Evolutionary conservation across 352 stramenopile genomes (phyloP).

Genomic region (Phytophthora gonapodyides): DNA sequence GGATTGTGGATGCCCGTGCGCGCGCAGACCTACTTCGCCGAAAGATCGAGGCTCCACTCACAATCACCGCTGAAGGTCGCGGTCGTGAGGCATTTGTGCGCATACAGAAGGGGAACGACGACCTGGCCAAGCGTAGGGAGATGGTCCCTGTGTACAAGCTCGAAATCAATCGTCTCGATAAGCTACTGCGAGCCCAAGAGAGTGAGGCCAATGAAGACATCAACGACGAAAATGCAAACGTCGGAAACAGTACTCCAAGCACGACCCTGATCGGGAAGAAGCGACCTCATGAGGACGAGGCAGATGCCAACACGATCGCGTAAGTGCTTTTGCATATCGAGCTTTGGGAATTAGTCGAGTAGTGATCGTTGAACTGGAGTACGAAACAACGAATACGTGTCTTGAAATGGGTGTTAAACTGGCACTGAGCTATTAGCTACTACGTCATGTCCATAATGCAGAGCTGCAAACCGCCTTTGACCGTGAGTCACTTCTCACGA

Average conservation of each 20-base stretch:
- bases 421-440: no score
- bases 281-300: not conserved
- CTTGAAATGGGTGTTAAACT: no score
- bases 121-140: constrained; percentile 3
- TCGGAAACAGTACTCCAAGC: not conserved
- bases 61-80: constrained; percentile 4
- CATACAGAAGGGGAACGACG: not conserved
- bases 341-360: no score
- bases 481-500: no score
- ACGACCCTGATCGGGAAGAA: not conserved
- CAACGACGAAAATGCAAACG: not conserved
- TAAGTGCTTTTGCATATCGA: no score
- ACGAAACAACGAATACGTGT: no score
- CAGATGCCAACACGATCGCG: no score
- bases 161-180: constrained; percentile 3
- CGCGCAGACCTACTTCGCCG: not conserved
- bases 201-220: not conserved
- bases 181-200: not conserved
- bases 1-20: not conserved
- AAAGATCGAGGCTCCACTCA: not conserved
- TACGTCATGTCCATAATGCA: no score
- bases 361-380: no score
- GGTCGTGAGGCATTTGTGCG: constrained; percentile 1
- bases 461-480: no score
- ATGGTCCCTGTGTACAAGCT: constrained; percentile 3